Conservation (phyloP, 345 rosid species). For the Citrus glauca region DNA sequence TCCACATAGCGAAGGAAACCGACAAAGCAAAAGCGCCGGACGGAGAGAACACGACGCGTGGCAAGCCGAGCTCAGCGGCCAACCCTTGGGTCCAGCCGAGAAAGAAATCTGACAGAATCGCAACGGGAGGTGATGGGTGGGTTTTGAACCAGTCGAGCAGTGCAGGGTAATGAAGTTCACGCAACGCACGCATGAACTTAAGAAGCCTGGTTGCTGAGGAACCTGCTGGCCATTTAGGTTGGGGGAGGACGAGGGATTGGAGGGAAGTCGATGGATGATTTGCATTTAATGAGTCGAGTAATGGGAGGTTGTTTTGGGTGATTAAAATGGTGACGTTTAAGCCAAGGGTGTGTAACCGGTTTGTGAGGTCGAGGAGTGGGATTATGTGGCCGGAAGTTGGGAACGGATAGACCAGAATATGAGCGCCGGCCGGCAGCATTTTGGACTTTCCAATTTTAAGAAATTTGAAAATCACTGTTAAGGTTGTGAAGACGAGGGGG, state of each 20-base stretch:
- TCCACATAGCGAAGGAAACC: conserved; percentile 21
- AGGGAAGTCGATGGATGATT: conserved; percentile 23
- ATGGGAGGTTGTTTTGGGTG: conserved; percentile 37
- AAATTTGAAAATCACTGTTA: not conserved
- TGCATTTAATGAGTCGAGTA: conserved; percentile 40
- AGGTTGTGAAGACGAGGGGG: not conserved
- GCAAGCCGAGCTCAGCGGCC: conserved; percentile 39
- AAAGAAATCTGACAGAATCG: conserved; percentile 58
- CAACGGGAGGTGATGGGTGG: conserved; percentile 45
- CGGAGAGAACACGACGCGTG: conserved; percentile 54
- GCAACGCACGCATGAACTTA: conserved; percentile 21
- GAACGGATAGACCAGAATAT: conserved; percentile 55
- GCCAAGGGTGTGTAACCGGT: conserved; percentile 42
- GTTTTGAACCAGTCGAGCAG: conserved; percentile 43
- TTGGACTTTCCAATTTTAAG: not conserved
- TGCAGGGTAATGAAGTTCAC: conserved; percentile 33
- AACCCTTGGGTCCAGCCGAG: conserved; percentile 64
- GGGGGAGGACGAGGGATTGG: conserved; percentile 31
- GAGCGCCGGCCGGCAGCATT: conserved; percentile 21
- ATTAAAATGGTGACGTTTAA: conserved; percentile 40
- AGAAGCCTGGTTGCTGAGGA: not conserved
- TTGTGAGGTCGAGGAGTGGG: conserved; percentile 67
- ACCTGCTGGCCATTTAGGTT: not conserved
- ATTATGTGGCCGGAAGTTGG: conserved; percentile 61
- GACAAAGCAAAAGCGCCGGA: conserved; percentile 40